Conservation (phyloP, 1,284 basidiomycete genomes). For the Sporisorium exsertum region DNA sequence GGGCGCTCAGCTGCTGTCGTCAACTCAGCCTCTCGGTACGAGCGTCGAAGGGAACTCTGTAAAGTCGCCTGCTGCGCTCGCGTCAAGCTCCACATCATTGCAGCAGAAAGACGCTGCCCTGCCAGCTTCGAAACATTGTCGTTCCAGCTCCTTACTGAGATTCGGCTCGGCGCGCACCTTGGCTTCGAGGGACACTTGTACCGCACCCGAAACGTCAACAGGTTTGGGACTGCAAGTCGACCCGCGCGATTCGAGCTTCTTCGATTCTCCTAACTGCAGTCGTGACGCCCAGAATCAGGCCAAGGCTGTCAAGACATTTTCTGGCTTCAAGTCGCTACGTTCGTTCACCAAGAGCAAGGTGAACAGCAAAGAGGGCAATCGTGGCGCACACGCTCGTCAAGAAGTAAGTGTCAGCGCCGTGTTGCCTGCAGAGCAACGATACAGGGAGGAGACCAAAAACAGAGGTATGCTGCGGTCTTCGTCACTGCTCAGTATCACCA, state of each 20-base stretch:
- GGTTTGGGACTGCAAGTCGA: slow-evolving; percentile 25
- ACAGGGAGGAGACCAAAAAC: background rate
- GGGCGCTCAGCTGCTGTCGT: slow-evolving; percentile 7
- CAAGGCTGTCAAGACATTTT: slow-evolving; percentile 10
- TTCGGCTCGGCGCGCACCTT: slow-evolving; percentile 26
- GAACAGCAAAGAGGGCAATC: background rate
- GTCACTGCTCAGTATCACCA: slow-evolving; percentile 34
- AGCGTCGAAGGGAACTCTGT: background rate
- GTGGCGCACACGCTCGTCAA: background rate
- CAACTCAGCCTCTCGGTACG: too few relatives aligned
- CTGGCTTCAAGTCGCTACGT: slow-evolving; percentile 26
- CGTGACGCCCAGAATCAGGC: background rate
- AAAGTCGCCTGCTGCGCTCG: background rate
- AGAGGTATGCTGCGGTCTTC: slow-evolving; percentile 16
- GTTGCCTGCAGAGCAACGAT: background rate
- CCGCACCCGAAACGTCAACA: background rate
- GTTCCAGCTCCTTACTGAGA: slow-evolving; percentile 30
- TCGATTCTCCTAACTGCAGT: background rate
- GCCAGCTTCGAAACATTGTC: slow-evolving; percentile 15
- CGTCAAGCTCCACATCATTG: background rate
- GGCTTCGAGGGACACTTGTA: slow-evolving; percentile 23
- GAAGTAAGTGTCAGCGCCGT: background rate
- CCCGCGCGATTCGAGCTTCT: background rate
- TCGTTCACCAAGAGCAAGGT: slow-evolving; percentile 5
- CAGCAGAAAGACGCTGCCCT: background rate